phyloP scores from a whole-genome alignment of 2,329 filamentous ascomycete species.

The Diaporthe sp. region DNA sequence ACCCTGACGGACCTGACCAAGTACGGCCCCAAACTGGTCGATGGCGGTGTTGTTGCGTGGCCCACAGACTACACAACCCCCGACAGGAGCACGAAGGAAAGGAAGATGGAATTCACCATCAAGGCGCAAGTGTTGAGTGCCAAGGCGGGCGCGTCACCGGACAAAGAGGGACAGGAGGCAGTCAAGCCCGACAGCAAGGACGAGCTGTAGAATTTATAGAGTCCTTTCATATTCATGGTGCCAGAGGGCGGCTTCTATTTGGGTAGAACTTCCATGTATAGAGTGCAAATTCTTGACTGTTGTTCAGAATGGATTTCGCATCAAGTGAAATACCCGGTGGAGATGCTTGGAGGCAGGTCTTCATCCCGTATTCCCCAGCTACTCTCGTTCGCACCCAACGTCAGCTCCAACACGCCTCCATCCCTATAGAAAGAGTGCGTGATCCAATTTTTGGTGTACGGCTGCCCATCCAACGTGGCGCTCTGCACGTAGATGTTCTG shows the following conservation, averaged over 20 bases:
- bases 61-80: constrained; percentile 49
- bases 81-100: constrained; percentile 41
- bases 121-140: constrained; percentile 52
- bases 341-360: constrained; percentile 65
- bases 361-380: constrained; percentile 63
- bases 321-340: constrained; percentile 36
- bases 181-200: constrained; percentile 36
- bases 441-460: constrained; percentile 72
- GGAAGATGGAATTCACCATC: constrained; percentile 53
- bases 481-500: constrained; percentile 70
- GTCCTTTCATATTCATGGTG: not conserved
- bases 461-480: constrained; percentile 66
- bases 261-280: not conserved
- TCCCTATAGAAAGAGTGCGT: constrained; percentile 70
- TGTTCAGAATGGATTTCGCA: not conserved
- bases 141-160: constrained; percentile 41
- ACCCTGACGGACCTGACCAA: constrained; percentile 46
- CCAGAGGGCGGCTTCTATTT: not conserved
- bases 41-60: constrained; percentile 49
- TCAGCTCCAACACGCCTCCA: constrained; percentile 69
- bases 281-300: not conserved
- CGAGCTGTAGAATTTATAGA: constrained; percentile 31
- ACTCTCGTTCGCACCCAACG: constrained; percentile 64
- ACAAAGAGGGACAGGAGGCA: constrained; percentile 16
- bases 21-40: constrained; percentile 45